Evolutionary conservation across 2,329 filamentous ascomycete species (phyloP), one percentile per base, ranked within the genome.

Genomic region (Penicillium sp.): DNA sequence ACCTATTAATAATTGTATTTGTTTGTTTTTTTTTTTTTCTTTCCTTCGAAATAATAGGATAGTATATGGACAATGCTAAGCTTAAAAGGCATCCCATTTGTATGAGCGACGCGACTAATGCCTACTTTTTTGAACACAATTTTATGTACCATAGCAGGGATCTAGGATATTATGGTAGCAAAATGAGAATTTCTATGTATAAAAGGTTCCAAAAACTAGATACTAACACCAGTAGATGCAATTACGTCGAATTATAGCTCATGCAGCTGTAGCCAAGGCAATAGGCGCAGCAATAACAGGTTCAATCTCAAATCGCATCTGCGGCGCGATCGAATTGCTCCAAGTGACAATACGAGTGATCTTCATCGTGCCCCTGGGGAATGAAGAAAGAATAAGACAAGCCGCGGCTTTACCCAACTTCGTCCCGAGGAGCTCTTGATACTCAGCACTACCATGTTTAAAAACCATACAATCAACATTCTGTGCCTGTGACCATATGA

Each of bases 341-440:
- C 54, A 57, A 35, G 42, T 47, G 6, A 53, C 33, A 41, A 53
- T 27, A 3, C 7, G 25, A 6, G 40, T n/a, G 19, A 57, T 53
- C 25, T 7, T 19, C 49, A 53, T 41, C 4, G 49, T 47, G 1
- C 54, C 54, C 33, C 49, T 38, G 5, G 41, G 48, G 13, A 46
- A 57, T 4, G 41, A 35, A 12, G 40, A 37, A 19, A 57, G 42
- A 1, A 57, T 21, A 41, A 57, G 35, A 27, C 23, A 38, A n/a
- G 54, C 54, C 2, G 15, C 15, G 2, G 31, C 6, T 31, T 52
- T 47, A 27, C 49, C 49, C 19, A 57, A 25, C 15, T 23, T 21
- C 2, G 54, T 57, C 2, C 54, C 54, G 4, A 57, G 41, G 10
- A 57, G 31, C 17, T 57, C 54, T 8, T 53, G 41, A 13, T 53